Conservation (phyloP, 352 stramenopile genomes). For the Globisporangium takayamanum region DNA sequence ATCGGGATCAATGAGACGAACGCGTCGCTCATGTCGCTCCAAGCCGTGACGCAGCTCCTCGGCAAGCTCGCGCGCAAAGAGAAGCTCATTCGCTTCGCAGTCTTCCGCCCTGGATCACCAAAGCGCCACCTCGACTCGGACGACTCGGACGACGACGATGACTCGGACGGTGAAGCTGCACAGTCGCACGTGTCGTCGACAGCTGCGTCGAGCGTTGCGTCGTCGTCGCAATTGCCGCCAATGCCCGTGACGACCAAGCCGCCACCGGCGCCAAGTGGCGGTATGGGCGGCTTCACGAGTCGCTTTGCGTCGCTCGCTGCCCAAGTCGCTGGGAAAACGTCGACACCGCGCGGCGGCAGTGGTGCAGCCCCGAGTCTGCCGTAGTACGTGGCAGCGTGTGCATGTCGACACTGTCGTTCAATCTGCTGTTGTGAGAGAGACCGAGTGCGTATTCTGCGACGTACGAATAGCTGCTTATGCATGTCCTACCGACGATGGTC, state of each 20-base stretch:
- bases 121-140: conserved; percentile 37
- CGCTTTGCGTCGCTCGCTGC: conserved; percentile 54
- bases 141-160: conserved; percentile 33
- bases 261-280: conserved; percentile 21
- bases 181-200: conserved; percentile 24
- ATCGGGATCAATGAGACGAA: conserved; percentile 86
- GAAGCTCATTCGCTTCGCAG: conserved; percentile 75
- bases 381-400: background rate
- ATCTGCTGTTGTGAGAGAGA: no score
- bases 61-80: conserved; percentile 70
- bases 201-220: conserved; percentile 13
- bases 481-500: no score
- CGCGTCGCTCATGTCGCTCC: conserved; percentile 74
- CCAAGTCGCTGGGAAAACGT: conserved; percentile 49
- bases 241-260: conserved; percentile 19
- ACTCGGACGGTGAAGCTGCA: conserved; percentile 27
- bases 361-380: conserved; percentile 2
- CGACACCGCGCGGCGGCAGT: conserved; percentile 6
- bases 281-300: conserved; percentile 32
- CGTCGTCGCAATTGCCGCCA: conserved; percentile 22
- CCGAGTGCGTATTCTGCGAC: no score
- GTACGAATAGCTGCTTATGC: no score
- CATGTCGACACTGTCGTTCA: background rate
- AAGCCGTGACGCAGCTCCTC: conserved; percentile 60
- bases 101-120: conserved; percentile 53